A percentile compares a stretch with the other conserved stretches of the same genome.
These are phyloP conservation scores for Tranzscheliella williamsii DNA, from an alignment of 1,284 basidiomycete genomes.

Conservation along the genomic window DNA sequence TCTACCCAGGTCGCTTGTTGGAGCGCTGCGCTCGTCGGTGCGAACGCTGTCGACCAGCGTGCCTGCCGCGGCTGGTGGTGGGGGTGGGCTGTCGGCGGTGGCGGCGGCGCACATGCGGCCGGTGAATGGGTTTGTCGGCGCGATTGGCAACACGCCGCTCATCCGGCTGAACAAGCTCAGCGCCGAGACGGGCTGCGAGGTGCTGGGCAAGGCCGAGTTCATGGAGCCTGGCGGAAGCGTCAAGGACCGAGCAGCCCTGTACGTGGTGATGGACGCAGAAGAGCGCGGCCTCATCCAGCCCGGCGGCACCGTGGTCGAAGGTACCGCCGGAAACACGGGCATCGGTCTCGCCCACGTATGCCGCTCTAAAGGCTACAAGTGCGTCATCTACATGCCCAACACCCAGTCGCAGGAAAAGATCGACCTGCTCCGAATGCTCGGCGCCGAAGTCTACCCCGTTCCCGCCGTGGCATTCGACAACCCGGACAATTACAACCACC, in stretches of 20 bases:
- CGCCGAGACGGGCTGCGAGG: constrained; percentile 83
- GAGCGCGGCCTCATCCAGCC: constrained; percentile 74
- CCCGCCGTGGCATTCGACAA: constrained; percentile 96
- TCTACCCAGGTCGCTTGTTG: constrained; percentile 11
- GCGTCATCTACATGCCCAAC: constrained; percentile 99
- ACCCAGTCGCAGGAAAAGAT: constrained; percentile 95
- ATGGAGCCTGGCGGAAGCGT: constrained; percentile 99
- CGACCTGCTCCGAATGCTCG: constrained; percentile 92
- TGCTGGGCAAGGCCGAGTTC: constrained; percentile 94
- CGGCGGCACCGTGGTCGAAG: constrained; percentile 94
- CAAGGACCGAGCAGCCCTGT: constrained; percentile 94
- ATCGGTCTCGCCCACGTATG: constrained; percentile 93
- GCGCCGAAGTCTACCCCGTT: constrained; percentile 92
- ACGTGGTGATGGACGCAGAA: constrained; percentile 86
- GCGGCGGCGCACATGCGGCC: constrained; percentile 47
- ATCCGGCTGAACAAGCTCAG: constrained; percentile 70
- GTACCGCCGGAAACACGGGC: constrained; percentile 98
- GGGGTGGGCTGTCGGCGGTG: constrained; percentile 30
- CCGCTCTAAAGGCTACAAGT: constrained; percentile 87
- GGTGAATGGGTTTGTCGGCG: constrained; percentile 77
- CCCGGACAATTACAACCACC: constrained; percentile 97
- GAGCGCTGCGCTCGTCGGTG: constrained; percentile 17
- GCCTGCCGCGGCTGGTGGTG: constrained; percentile 6
- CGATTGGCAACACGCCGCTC: constrained; percentile 91
- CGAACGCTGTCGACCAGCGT: constrained; percentile 19